Conservation (phyloP, 2,329 filamentous ascomycete genomes). For the Paecilomyces sp. region DNA sequence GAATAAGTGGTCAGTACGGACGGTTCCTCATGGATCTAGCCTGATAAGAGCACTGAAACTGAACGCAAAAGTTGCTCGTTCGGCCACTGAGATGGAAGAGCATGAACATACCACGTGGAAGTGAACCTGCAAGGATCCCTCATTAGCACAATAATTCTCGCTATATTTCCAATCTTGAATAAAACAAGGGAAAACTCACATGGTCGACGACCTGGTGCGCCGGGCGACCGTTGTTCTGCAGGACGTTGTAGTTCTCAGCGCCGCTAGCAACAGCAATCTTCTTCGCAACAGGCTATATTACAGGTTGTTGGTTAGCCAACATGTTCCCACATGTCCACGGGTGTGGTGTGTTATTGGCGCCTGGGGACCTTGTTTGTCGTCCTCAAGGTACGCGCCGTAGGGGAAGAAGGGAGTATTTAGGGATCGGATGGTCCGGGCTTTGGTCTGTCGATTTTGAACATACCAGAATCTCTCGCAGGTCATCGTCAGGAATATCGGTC, state of each 20-base stretch:
- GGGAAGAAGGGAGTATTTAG: neutral
- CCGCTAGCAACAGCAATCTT: constrained; percentile 73
- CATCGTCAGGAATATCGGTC: constrained; percentile 84
- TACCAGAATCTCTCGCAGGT: constrained; percentile 74
- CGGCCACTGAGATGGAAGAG: neutral
- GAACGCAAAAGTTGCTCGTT: neutral
- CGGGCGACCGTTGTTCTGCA: constrained; percentile 91
- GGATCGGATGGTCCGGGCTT: neutral
- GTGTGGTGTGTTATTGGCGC: neutral
- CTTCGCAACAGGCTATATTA: constrained; percentile 69
- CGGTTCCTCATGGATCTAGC: neutral
- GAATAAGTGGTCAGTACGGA: neutral
- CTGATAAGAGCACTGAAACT: neutral
- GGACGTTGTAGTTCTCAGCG: constrained; percentile 77
- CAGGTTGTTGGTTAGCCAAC: constrained; percentile 1
- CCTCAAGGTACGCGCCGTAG: constrained; percentile 10
- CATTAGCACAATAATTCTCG: neutral
- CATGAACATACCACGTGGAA: constrained; percentile 76
- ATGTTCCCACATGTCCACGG: neutral
- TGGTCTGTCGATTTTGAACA: constrained; percentile 16
- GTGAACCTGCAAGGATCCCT: constrained; percentile 56
- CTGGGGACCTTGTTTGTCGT: neutral
- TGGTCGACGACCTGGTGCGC: constrained; percentile 93
- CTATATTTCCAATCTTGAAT: neutral
- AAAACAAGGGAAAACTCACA: constrained; percentile 46